phyloP scores from a whole-genome alignment of 257 asterid genomes.

The Primulina huaijiensis region DNA sequence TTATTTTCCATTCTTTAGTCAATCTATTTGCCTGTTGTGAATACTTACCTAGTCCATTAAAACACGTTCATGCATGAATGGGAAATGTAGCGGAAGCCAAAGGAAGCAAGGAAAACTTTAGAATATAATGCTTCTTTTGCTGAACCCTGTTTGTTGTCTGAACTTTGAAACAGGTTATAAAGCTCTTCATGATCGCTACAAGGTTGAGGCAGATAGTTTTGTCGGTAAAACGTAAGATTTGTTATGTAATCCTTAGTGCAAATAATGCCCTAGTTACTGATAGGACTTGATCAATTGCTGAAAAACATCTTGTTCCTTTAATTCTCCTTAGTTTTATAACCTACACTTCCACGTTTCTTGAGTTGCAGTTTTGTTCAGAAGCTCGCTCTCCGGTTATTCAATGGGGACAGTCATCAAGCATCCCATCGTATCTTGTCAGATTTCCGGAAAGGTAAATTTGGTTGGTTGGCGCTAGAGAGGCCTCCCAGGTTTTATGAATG shows the following conservation, averaged over 20 bases:
- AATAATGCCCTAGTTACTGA: neutral
- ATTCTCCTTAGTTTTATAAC: neutral
- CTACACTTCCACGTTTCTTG: neutral
- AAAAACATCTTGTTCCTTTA: neutral
- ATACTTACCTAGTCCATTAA: neutral
- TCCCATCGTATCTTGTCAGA: conserved; percentile 82
- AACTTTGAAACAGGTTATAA: conserved; percentile 47
- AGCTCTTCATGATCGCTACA: conserved; percentile 69
- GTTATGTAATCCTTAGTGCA: conserved; percentile 8
- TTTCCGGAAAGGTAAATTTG: conserved; percentile 86
- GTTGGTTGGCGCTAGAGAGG: conserved; percentile 79
- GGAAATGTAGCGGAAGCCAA: neutral
- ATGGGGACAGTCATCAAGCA: conserved; percentile 85
- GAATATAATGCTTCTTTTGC: neutral
- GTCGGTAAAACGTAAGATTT: conserved; percentile 66
- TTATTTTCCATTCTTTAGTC: too few species aligned
- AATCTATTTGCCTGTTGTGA: too few species aligned
- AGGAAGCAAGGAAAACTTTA: neutral
- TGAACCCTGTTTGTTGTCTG: conserved; percentile 17
- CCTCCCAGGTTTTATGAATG: conserved; percentile 51
- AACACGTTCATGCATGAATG: neutral
- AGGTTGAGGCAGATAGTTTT: conserved; percentile 57
- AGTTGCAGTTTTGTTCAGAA: conserved; percentile 75
- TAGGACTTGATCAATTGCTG: neutral
- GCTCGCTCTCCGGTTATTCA: conserved; percentile 69